phyloP scores from a whole-genome alignment of 371 early-diverging fungal genomes.

The Mortierella polycephala region DNA sequence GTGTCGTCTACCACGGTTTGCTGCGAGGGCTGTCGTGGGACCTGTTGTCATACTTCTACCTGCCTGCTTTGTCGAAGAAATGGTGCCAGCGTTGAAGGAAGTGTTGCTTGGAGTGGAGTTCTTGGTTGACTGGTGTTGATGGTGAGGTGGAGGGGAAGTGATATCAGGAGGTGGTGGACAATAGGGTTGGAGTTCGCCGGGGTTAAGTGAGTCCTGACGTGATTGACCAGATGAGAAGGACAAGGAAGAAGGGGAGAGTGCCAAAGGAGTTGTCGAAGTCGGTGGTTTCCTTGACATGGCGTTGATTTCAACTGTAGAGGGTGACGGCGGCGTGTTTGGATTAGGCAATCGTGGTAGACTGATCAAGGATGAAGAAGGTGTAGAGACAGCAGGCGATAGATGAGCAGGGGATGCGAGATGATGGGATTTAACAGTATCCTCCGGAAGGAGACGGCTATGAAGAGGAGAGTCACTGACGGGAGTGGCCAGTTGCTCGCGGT shows the following conservation, averaged over 20 bases:
- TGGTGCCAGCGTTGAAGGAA: not conserved
- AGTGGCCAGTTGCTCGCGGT: too few species aligned
- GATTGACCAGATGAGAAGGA: not conserved
- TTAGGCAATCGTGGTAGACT: not conserved
- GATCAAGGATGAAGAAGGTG: not conserved
- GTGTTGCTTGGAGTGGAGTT: not conserved
- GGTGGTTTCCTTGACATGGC: too few species aligned
- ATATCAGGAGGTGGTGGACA: constrained; percentile 36
- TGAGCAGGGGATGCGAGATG: not conserved
- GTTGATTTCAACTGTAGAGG: not conserved
- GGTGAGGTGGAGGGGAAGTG: not conserved
- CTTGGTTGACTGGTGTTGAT: not conserved
- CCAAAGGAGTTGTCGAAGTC: not conserved
- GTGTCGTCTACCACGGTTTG: constrained; percentile 27
- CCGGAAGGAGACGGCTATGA: not conserved
- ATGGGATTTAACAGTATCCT: not conserved
- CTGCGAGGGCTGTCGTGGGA: not conserved
- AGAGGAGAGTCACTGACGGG: too few species aligned
- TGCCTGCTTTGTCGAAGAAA: not conserved
- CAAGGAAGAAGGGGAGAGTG: constrained; percentile 3
- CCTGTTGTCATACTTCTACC: not conserved
- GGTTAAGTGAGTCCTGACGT: not conserved
- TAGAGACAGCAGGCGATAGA: not conserved
- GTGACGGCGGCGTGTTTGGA: not conserved
- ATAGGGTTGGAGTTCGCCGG: constrained; percentile 30